Evolutionary conservation across 176 grass and related monocot genomes (phyloP).

Genomic region (Triticum aestivum): DNA sequence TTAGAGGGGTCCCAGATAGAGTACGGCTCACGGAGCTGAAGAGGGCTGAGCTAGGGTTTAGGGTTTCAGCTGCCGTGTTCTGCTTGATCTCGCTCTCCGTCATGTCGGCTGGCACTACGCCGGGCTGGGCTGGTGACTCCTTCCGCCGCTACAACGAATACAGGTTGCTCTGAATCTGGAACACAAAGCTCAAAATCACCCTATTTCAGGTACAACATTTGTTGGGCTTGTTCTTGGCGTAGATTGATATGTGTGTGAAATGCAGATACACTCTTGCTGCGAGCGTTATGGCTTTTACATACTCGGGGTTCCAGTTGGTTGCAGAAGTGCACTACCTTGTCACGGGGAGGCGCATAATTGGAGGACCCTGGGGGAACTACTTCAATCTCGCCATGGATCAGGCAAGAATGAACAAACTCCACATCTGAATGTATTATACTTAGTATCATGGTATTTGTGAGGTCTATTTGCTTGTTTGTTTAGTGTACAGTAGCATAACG

Average conservation of each 20-base stretch:
- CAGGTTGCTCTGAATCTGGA: conserved; percentile 40
- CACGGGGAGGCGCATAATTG: conserved; percentile 39
- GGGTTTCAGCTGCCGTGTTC: conserved; percentile 60
- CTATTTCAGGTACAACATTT: not conserved
- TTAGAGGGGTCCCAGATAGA: conserved; percentile 31
- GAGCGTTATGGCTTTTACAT: conserved; percentile 64
- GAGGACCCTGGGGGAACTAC: conserved; percentile 33
- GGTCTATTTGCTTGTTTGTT: not conserved
- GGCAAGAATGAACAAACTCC: conserved; percentile 40
- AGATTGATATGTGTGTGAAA: conserved; percentile 20
- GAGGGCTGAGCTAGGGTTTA: conserved; percentile 63
- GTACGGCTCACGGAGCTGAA: conserved; percentile 37
- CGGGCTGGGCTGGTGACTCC: conserved; percentile 70
- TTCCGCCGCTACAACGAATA: conserved; percentile 82
- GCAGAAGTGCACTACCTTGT: conserved; percentile 45
- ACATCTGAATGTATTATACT: conserved; percentile 6
- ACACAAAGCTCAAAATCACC: not conserved
- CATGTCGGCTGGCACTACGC: conserved; percentile 60
- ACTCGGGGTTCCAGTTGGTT: conserved; percentile 66
- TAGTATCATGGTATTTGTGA: not conserved
- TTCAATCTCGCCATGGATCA: conserved; percentile 84
- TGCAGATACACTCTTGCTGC: conserved; percentile 65
- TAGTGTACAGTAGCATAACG: not conserved
- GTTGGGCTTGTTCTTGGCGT: not conserved
- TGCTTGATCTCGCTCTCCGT: conserved; percentile 66